These are phyloP conservation scores for Colletotrichum sp. DNA, from an alignment of 2,329 filamentous ascomycete genomes.

Conservation along the genomic window DNA sequence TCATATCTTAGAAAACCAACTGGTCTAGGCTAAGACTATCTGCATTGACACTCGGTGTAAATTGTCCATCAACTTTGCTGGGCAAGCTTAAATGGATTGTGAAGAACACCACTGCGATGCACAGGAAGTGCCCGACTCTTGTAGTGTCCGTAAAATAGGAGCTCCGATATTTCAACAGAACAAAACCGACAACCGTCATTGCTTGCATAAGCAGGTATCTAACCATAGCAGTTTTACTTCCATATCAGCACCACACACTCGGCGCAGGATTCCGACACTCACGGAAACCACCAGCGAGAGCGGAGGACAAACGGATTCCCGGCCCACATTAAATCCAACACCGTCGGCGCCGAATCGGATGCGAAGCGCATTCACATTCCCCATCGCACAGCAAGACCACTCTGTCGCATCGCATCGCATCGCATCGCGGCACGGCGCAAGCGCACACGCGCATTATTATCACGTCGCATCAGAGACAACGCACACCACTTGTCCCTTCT, in stretches of 20 bases:
- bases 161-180: background rate
- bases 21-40: background rate
- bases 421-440: background rate
- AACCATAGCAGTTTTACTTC: background rate
- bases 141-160: background rate
- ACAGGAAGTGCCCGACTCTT: background rate
- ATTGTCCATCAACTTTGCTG: background rate
- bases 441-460: background rate
- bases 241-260: no score
- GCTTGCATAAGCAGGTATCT: background rate
- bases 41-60: background rate
- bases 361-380: background rate
- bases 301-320: background rate
- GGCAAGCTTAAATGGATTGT: background rate
- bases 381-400: background rate
- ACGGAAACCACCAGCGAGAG: background rate
- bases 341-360: conserved; percentile 9
- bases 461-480: background rate
- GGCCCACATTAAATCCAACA: background rate
- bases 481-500: background rate
- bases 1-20: background rate
- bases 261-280: background rate
- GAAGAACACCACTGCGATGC: background rate
- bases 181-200: background rate
- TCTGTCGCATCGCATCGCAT: background rate